Evolutionary conservation across 2,329 filamentous ascomycete species (phyloP).

Genomic region (Thermothelomyces thermophilus): DNA sequence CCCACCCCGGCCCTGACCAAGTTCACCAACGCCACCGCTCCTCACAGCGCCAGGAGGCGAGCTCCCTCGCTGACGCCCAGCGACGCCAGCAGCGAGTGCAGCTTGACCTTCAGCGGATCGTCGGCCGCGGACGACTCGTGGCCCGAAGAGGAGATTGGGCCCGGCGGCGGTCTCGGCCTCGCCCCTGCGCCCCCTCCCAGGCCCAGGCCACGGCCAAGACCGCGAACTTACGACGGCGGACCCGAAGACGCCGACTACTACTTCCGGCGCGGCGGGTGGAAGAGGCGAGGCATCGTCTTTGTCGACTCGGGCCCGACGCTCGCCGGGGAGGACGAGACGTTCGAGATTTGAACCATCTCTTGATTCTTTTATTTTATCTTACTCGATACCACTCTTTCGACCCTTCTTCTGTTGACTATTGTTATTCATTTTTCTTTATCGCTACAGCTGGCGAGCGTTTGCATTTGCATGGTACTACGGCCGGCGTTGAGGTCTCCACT

Average conservation of each 20-base stretch:
- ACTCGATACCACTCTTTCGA: too few relatives aligned
- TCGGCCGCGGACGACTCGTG: neutral
- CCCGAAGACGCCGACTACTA: slow-evolving; percentile 25
- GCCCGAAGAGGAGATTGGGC: neutral
- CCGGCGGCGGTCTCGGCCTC: neutral
- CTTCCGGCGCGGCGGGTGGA: slow-evolving; percentile 32
- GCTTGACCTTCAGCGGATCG: slow-evolving; percentile 5
- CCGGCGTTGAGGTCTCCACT: neutral
- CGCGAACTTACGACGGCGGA: neutral
- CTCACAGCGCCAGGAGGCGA: neutral
- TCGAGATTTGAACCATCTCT: slow-evolving; percentile 12
- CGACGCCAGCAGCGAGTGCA: slow-evolving; percentile 14
- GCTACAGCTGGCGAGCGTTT: neutral
- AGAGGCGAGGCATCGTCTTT: slow-evolving; percentile 33
- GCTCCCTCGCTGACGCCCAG: slow-evolving; percentile 18
- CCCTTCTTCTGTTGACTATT: neutral
- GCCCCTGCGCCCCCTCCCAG: slow-evolving; percentile 3
- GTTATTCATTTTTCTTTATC: neutral
- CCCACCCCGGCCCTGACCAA: neutral
- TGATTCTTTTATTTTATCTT: neutral
- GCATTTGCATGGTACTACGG: neutral
- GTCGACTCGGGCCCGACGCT: slow-evolving; percentile 14
- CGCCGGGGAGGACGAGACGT: slow-evolving; percentile 27
- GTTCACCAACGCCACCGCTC: slow-evolving; percentile 4
- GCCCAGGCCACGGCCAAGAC: slow-evolving; percentile 1